Conservation (phyloP, 2,329 filamentous ascomycete genomes). For the Fusarium sp. region DNA sequence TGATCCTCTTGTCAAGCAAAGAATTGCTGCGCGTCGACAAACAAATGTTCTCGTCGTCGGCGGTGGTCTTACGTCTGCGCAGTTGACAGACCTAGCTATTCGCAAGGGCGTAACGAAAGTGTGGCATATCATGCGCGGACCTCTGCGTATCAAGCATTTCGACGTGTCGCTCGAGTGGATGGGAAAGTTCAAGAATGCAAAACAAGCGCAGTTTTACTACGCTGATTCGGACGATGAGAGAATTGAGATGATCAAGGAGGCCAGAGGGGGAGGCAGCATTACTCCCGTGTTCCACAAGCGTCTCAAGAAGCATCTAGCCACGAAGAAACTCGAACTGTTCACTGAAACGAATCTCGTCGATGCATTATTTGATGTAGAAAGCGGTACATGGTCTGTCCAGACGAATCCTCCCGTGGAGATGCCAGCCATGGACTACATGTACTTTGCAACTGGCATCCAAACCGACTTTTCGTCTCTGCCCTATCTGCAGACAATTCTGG, state of each 20-base stretch:
- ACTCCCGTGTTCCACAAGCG: constrained; percentile 76
- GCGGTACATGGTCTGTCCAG: constrained; percentile 56
- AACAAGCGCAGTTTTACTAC: constrained; percentile 82
- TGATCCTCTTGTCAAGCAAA: constrained; percentile 61
- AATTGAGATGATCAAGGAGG: constrained; percentile 72
- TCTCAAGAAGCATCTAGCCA: constrained; percentile 69
- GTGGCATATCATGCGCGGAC: constrained; percentile 75
- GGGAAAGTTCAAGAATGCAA: constrained; percentile 82
- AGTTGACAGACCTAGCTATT: constrained; percentile 76
- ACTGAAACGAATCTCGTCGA: constrained; percentile 68
- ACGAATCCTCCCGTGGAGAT: constrained; percentile 67
- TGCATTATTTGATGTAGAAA: constrained; percentile 61
- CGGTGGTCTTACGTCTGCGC: constrained; percentile 81
- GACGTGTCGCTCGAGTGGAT: constrained; percentile 84
- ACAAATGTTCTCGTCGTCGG: constrained; percentile 79
- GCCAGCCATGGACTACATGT: constrained; percentile 74
- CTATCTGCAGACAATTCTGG: constrained; percentile 69
- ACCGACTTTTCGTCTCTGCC: constrained; percentile 71
- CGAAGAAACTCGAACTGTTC: constrained; percentile 66
- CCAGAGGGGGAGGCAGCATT: constrained; percentile 81
- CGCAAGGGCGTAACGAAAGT: constrained; percentile 74
- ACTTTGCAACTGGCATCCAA: constrained; percentile 80
- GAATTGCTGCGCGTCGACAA: constrained; percentile 61
- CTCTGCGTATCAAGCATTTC: constrained; percentile 76
- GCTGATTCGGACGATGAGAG: constrained; percentile 78